Evolutionary conservation across 495 filamentous ascomycete species (phyloP), one percentile per base, ranked within the genome.

Genomic region (Copromyces sp.): DNA sequence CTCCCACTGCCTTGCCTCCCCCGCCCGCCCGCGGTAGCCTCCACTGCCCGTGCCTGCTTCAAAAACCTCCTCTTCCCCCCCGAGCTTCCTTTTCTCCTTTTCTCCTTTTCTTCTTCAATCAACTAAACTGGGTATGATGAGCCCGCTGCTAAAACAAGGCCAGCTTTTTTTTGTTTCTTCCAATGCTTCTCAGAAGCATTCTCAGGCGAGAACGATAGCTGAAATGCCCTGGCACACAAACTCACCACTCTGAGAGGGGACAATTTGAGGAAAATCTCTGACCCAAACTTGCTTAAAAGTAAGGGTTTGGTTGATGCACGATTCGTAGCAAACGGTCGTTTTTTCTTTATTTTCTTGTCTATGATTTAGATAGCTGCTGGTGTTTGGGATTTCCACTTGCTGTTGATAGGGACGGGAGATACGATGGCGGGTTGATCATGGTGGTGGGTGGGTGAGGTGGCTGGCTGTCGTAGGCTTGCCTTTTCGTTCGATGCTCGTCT

Each of bases 81-180:
- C 29, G 70, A 74, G 72, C 44, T 72, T 75, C 71, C 68, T 71
- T 75, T 37, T 71, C 69, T 59, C 71, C 79, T 74, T 68, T 71
- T 71, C 72, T 73, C 68, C 39, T 77, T 73, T 81, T 78, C 71
- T 77, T 82, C 79, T 76, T 76, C 83, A 84, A 77, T 84, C 86
- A 88, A 89, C 87, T 88, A 88, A 77, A 87, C 83, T 84, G 83
- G 84, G 82, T 71, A 76, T 86, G 86, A 88, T 83, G 87, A 88
- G 85, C 80, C 78, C 79, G 82, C 81, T 84, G 24, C 24, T 24
- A 24, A 77, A 75, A 78, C 73, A 24, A 24, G 0, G 70, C 72
- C 80, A 81, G 65, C 82, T 78, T 74, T 72, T 72, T 74, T 72
- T 72, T n/a, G n/a, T n/a, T 78, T 79, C 78, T 77, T 83, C 80